Percentiles rank a stretch among this genome's conserved stretches.
phyloP scores from a whole-genome alignment of 2,329 filamentous ascomycete species.

The Penicillium brevicompactum region DNA sequence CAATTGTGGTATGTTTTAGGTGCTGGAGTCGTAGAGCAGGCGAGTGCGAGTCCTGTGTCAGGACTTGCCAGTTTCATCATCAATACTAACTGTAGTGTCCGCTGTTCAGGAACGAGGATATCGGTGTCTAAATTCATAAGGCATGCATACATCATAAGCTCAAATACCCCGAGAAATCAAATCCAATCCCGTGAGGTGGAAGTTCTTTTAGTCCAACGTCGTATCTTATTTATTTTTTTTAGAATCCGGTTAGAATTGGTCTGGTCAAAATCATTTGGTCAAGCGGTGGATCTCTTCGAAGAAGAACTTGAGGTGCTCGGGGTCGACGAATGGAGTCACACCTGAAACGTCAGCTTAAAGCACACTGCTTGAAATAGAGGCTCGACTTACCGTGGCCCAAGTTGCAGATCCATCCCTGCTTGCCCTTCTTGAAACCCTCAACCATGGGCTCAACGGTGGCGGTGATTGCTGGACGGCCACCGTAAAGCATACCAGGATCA shows the following conservation, averaged over 20 bases:
- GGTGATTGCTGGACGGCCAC: conserved; percentile 78
- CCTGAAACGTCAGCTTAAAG: conserved; percentile 53
- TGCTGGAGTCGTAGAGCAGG: conserved; percentile 4
- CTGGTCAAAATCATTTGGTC: conserved; percentile 24
- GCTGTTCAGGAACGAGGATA: conserved; percentile 59
- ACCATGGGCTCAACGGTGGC: conserved; percentile 83
- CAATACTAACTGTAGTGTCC: conserved; percentile 15
- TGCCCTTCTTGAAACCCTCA: conserved; percentile 76
- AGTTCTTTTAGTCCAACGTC: conserved; percentile 10
- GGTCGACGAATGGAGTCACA: conserved; percentile 92
- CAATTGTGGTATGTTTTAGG: conserved; percentile 63
- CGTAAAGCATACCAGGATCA: conserved; percentile 91
- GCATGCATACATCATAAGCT: conserved; percentile 12
- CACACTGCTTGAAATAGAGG: conserved; percentile 4
- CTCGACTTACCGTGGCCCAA: conserved; percentile 78
- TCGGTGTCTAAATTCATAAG: conserved; percentile 48
- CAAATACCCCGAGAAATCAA: conserved; percentile 4
- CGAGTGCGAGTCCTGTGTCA: background rate
- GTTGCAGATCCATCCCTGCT: conserved; percentile 95
- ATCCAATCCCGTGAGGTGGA: conserved; percentile 6
- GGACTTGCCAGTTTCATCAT: conserved; percentile 3
- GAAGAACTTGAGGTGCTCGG: conserved; percentile 89
- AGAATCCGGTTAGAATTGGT: background rate
- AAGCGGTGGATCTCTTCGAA: conserved; percentile 84
- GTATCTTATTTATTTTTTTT: conserved; percentile 1